phyloP scores from a whole-genome alignment of 768 basidiomycete species.

The Coprinopsis sp. region DNA sequence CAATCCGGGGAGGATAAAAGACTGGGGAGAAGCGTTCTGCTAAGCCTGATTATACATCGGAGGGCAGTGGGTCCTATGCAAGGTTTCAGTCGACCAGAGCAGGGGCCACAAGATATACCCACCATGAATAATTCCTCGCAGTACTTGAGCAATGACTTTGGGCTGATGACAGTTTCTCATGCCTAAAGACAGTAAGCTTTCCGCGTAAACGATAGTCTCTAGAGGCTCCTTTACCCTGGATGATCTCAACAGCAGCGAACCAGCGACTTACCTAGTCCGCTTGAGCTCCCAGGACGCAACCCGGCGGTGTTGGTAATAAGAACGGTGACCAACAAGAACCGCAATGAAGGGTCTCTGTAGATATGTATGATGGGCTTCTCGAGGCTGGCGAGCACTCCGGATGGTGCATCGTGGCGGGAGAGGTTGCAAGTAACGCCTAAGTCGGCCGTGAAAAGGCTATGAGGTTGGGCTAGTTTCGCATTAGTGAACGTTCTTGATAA shows the following conservation, averaged over 20 bases:
- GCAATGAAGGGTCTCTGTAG: too few species aligned
- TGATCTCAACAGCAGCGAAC: conserved; percentile 9
- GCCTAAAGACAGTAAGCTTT: conserved; percentile 67
- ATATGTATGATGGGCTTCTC: too few species aligned
- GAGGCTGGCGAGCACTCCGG: too few species aligned
- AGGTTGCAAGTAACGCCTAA: too few species aligned
- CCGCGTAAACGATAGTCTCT: conserved; percentile 81
- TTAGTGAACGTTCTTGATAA: too few species aligned
- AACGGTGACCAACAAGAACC: too few species aligned
- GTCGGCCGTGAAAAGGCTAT: too few species aligned
- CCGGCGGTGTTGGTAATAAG: too few species aligned
- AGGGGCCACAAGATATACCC: conserved; percentile 11
- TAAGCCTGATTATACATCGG: conserved; percentile 87
- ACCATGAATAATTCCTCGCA: conserved; percentile 89
- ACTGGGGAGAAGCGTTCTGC: conserved; percentile 86
- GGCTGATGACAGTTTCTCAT: conserved; percentile 81
- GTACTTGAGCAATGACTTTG: conserved; percentile 75
- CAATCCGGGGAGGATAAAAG: conserved; percentile 89
- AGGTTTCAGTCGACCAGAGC: not conserved
- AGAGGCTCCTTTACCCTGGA: not conserved
- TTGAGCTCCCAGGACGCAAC: too few species aligned
- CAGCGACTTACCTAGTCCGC: conserved; percentile 54
- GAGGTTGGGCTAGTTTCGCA: too few species aligned
- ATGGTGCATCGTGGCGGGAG: too few species aligned
- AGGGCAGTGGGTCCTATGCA: conserved; percentile 46